Base-by-base conservation (phyloP, 306 rosid species). In the Pueraria montana region DNA sequence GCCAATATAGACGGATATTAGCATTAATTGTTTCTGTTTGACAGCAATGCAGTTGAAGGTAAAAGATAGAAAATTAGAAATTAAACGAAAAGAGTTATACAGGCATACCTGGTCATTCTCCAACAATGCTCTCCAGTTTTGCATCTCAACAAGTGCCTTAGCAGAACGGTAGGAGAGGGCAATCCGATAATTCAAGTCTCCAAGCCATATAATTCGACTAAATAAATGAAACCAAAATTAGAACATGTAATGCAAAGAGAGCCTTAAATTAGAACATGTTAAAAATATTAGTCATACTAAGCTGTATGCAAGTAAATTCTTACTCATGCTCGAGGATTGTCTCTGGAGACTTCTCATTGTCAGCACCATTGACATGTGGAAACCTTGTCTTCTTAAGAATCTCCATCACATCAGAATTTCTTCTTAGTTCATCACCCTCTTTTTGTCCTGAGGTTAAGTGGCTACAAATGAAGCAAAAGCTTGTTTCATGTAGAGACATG, bases 121-220 rank as follows among this genome's bases (percentile, higher is more conserved):
- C 67, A 96, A 87, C 87, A 96, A 87, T 86, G 97, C 98, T 89
- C 98, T 92, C 99, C 99, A 96, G 71, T 96, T 96, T 86, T 96
- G 99, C 99, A 96, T 96, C 92, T 96, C 99, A 34, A 96, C 97
- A 27, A 96, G 93, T 0, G 99, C 98, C 80, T 88, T 94, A 9
- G 98, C 99, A 72, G 98, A 92, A 26, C 98, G 99, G 89, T 92
- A 91, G 40, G 92, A 85, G 76, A 94, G 97, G 13, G 97, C 97
- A 27, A 96, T 96, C 65, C 99, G 97, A 80, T 96, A 96, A 85
- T 96, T 96, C 65, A 96, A 80, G 93, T 96, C 99, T 85, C 99
- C 99, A 40, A 96, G 98, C 99, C 99, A 96, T 83, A 96, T 94
- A 68, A 96, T 85, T 50, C 98, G 98, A 90, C 99, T 96, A 69